Evolutionary conservation across 2,329 filamentous ascomycete genomes (phyloP).

Genomic region (Botrytis sinoallii): DNA sequence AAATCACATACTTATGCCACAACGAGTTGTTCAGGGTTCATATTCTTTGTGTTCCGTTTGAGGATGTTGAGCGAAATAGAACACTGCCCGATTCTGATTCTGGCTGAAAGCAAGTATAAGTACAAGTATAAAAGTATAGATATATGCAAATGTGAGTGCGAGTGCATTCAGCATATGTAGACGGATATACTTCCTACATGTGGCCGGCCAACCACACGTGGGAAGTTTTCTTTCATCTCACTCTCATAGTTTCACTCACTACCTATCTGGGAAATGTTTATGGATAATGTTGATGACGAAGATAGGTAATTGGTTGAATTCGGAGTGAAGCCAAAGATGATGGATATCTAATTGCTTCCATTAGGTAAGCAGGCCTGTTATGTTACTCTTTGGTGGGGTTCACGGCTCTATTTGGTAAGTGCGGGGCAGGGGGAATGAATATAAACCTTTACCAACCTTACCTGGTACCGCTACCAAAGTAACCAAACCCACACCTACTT

Average conservation of each 20-base stretch:
- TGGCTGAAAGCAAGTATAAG: neutral
- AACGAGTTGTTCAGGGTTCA: neutral
- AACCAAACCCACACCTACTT: neutral
- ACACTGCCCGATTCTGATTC: neutral
- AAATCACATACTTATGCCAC: neutral
- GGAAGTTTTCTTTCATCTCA: neutral
- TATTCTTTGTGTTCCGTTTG: neutral
- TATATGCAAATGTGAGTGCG: neutral
- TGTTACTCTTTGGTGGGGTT: neutral
- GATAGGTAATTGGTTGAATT: neutral
- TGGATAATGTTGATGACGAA: neutral
- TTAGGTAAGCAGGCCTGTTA: neutral
- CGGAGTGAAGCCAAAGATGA: neutral
- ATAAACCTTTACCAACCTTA: conserved; percentile 13
- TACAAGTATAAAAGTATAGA: neutral
- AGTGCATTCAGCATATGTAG: neutral
- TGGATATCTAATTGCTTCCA: neutral
- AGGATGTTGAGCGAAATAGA: neutral
- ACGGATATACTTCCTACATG: neutral
- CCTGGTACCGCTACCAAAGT: neutral
- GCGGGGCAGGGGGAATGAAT: conserved; percentile 18
- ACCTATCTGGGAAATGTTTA: neutral
- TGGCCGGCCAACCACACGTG: neutral
- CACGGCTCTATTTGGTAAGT: neutral
- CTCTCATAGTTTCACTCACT: neutral